These are phyloP conservation scores for Biscogniauxia mediterranea DNA, from an alignment of 2,329 filamentous ascomycete species.

Conservation along the genomic window DNA sequence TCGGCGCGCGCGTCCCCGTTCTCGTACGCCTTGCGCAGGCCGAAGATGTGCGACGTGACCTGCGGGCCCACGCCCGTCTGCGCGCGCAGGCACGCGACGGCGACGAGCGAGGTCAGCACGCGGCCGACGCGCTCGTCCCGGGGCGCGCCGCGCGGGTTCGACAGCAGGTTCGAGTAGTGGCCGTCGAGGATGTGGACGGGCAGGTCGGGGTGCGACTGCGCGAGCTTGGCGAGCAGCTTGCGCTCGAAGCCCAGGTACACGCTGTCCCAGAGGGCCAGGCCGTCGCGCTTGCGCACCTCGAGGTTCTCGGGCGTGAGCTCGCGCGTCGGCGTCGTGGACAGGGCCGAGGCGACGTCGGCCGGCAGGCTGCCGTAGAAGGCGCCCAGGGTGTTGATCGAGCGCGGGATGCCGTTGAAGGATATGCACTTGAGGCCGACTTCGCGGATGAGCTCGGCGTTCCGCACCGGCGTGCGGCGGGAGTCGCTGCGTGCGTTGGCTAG, in stretches of 20 bases:
- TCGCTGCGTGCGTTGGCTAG: constrained; percentile 38
- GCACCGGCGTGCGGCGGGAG: constrained; percentile 34
- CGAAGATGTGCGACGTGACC: constrained; percentile 78
- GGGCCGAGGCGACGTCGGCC: constrained; percentile 46
- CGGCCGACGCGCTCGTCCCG: constrained; percentile 58
- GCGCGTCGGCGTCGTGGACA: constrained; percentile 59
- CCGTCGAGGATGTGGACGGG: constrained; percentile 75
- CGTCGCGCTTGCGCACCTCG: constrained; percentile 53
- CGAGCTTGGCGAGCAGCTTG: constrained; percentile 70
- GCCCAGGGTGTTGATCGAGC: constrained; percentile 78
- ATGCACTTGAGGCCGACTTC: constrained; percentile 77
- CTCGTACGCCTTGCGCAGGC: constrained; percentile 71
- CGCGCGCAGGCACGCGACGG: constrained; percentile 70
- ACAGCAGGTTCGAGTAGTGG: constrained; percentile 72
- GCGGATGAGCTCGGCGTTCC: constrained; percentile 68
- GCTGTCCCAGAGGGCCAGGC: constrained; percentile 68
- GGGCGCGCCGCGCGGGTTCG: constrained; percentile 56
- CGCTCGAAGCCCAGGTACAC: constrained; percentile 73
- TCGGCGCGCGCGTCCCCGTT: constrained; percentile 55
- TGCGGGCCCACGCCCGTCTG: constrained; percentile 83
- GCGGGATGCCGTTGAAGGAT: constrained; percentile 78
- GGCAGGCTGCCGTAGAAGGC: constrained; percentile 67
- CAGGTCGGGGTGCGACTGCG: constrained; percentile 74
- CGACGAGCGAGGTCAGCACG: constrained; percentile 70
- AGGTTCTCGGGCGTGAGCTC: constrained; percentile 52